Evolutionary conservation across 1,284 basidiomycete species (phyloP), one percentile per base, ranked within the genome.

Genomic region (Peniophora sp.): DNA sequence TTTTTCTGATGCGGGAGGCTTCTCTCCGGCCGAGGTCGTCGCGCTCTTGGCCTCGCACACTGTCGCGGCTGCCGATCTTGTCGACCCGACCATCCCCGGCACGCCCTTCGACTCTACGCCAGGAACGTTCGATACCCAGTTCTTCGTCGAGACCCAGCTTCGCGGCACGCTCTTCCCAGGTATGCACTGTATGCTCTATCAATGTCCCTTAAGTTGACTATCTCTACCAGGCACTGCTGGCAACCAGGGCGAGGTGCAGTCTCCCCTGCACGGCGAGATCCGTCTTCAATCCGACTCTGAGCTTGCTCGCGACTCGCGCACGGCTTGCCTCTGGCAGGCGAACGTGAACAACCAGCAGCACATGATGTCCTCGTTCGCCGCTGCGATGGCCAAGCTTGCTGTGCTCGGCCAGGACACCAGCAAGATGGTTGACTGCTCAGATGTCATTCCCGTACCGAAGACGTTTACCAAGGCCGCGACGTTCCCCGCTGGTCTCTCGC

Each of bases 101-200:
- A 56, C 60, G 2, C 65, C 65, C 2, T 65, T 68, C 51, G 65
- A 66, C 49, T 55, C 58, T 25, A 66, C 65, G 3, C 64, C 65
- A 1, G 49, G 49, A 9, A 52, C 51, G 3, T 62, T 67, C 45
- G 65, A 66, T 52, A 58, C 61, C 17, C 63, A 66, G 49, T 58
- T 68, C 50, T 67, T 58, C 58, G 50, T 64, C 24, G 65, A 67
- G 56, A 62, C 62, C 17, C 50, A 55, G 45, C 54, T 55, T 45
- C 52, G 54, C 38, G 59, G 59, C 23, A 52, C 43, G 23, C 41
- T 27, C 34, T 58, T 58, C 54, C 58, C 59, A 20, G 56, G 49
- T 14, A 44, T n/a, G n/a, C n/a, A n/a, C n/a, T 0, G 3, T 1
- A 17, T 3, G 12, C 10, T 14, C 2, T 17, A 17, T 3, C 16